Conservation (phyloP, 1,284 basidiomycete species). For the Ustilago hordei region DNA sequence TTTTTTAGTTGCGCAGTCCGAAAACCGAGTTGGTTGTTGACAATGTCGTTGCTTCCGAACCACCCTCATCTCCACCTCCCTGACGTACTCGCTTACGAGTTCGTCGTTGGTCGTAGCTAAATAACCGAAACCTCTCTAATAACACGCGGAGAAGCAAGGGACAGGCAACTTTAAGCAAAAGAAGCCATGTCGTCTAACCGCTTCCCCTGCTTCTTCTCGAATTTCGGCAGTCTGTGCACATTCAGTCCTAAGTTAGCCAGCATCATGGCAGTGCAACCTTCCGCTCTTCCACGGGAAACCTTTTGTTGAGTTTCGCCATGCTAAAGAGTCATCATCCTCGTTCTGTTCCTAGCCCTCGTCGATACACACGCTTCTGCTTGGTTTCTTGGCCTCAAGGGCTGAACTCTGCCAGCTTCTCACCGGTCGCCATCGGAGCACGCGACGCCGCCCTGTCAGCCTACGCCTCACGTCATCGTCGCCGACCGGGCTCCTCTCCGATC, state of each 20-base stretch:
- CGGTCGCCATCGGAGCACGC: not conserved
- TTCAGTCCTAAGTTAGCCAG: not conserved
- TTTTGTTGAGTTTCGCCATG: not conserved
- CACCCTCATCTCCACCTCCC: too few species aligned
- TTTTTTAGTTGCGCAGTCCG: too few species aligned
- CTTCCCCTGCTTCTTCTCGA: not conserved
- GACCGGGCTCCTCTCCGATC: not conserved
- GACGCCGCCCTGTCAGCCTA: conserved; percentile 1
- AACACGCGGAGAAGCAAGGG: not conserved
- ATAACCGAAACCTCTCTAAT: too few species aligned
- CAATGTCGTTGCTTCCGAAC: too few species aligned
- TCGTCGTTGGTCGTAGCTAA: too few species aligned
- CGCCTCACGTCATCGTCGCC: not conserved
- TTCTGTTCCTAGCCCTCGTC: not conserved
- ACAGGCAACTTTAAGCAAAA: conserved; percentile 2
- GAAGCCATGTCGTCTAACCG: conserved; percentile 4
- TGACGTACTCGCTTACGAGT: too few species aligned
- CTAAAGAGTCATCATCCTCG: not conserved
- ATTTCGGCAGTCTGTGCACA: not conserved
- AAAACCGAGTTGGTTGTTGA: too few species aligned
- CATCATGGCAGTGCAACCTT: not conserved
- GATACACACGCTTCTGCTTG: not conserved
- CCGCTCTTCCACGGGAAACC: not conserved
- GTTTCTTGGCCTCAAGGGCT: not conserved
- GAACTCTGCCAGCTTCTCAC: not conserved